phyloP scores from a whole-genome alignment of 1,139 yeast genomes.

The Candida pseudocylindracea region DNA sequence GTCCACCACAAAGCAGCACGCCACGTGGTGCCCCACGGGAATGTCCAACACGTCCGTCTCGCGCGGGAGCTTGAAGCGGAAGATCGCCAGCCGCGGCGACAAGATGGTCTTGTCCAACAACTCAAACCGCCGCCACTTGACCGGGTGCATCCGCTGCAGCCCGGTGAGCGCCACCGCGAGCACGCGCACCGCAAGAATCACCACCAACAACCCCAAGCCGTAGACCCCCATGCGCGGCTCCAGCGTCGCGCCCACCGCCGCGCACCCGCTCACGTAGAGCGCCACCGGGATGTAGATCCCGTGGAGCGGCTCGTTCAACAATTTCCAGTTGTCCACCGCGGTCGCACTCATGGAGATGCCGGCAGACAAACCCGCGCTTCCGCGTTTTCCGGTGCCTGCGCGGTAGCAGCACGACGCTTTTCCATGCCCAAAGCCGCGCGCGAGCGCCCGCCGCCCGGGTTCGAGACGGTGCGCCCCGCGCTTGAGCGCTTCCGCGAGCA shows the following conservation, averaged over 20 bases:
- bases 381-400: too few species aligned
- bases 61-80: slow-evolving; percentile 40
- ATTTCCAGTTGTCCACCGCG: slow-evolving; percentile 16
- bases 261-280: slow-evolving; percentile 15
- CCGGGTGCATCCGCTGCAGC: slow-evolving; percentile 4
- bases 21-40: slow-evolving; percentile 59
- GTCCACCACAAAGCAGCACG: slow-evolving; percentile 30
- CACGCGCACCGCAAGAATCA: slow-evolving; percentile 22
- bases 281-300: slow-evolving; percentile 50
- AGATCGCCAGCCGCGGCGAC: slow-evolving; percentile 47
- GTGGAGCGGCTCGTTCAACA: slow-evolving; percentile 42
- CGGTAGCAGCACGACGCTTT: too few species aligned
- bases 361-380: too few species aligned
- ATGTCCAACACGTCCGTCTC: slow-evolving; percentile 38
- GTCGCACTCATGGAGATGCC: too few species aligned
- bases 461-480: too few species aligned
- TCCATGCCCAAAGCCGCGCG: too few species aligned
- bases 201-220: slow-evolving; percentile 19
- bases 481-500: too few species aligned
- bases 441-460: too few species aligned
- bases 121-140: slow-evolving; percentile 43
- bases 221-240: slow-evolving; percentile 28
- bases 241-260: slow-evolving; percentile 27
- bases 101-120: slow-evolving; percentile 49
- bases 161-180: slow-evolving; percentile 11